These are phyloP conservation scores for Agaricales sp. DNA, from an alignment of 1,284 basidiomycete species.

Conservation along the genomic window DNA sequence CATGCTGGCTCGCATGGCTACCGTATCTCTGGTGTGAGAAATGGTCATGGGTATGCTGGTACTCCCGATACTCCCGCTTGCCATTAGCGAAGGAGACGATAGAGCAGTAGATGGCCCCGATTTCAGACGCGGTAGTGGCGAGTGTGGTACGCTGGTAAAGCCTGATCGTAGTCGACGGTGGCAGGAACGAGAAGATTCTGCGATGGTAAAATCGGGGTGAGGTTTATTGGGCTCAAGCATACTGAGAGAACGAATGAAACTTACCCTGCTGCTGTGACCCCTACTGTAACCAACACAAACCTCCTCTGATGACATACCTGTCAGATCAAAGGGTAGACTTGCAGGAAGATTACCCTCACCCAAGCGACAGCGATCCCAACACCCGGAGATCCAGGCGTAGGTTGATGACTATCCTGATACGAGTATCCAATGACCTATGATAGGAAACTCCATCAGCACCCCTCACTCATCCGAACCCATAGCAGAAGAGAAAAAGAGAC, in stretches of 20 bases:
- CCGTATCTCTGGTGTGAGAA: too few species aligned
- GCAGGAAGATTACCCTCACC: conserved; percentile 26
- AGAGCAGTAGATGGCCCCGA: conserved; percentile 57
- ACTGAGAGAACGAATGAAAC: conserved; percentile 11
- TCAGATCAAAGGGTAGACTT: neutral
- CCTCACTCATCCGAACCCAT: neutral
- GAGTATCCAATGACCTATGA: conserved; percentile 62
- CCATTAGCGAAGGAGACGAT: conserved; percentile 56
- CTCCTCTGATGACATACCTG: conserved; percentile 33
- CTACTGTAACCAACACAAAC: conserved; percentile 50
- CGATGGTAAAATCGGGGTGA: too few species aligned
- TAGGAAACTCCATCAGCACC: neutral
- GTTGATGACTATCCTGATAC: conserved; percentile 47
- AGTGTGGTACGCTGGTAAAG: conserved; percentile 54
- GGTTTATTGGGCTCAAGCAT: neutral
- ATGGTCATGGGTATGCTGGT: too few species aligned
- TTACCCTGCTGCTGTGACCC: conserved; percentile 58
- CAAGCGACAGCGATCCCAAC: conserved; percentile 55
- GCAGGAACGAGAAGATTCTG: conserved; percentile 59
- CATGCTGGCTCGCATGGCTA: too few species aligned
- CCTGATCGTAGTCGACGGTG: conserved; percentile 61
- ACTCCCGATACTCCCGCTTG: conserved; percentile 27
- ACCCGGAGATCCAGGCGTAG: conserved; percentile 35
- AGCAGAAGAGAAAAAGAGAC: conserved; percentile 10
- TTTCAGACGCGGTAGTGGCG: conserved; percentile 49